Percentiles rank a stretch among this genome's conserved stretches.
Evolutionary conservation across 805 yeast species (phyloP).

Genomic region (Cyberlindnera saturnus): DNA sequence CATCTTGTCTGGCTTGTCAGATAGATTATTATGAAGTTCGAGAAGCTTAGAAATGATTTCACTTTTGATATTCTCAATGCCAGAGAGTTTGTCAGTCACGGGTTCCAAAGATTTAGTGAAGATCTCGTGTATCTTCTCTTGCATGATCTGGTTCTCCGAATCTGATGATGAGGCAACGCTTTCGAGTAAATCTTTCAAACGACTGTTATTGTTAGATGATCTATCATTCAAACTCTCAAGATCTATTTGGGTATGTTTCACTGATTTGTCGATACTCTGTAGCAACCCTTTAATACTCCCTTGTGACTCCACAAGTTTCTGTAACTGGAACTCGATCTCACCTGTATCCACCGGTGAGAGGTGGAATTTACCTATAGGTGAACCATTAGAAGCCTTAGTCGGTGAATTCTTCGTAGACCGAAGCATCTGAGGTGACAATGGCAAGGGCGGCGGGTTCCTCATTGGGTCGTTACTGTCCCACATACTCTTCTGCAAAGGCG

Average conservation of each 20-base stretch:
- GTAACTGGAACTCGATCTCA: constrained; percentile 23
- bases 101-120: not conserved
- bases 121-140: constrained; percentile 1
- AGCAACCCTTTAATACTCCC: constrained; percentile 26
- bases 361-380: constrained; percentile 21
- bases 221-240: constrained; percentile 22
- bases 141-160: not conserved
- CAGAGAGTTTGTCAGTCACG: not conserved
- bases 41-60: not conserved
- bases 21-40: not conserved
- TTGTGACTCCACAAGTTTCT: constrained; percentile 25
- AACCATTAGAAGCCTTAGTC: constrained; percentile 7
- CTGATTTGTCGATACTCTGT: constrained; percentile 19
- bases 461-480: constrained; percentile 37
- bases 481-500: constrained; percentile 18
- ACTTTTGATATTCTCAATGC: not conserved
- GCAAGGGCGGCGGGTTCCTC: constrained; percentile 36
- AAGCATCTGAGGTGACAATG: constrained; percentile 34
- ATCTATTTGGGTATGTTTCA: constrained; percentile 24
- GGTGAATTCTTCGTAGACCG: constrained; percentile 15
- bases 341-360: constrained; percentile 13
- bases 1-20: not conserved
- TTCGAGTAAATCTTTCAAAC: constrained; percentile 21
- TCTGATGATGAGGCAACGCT: constrained; percentile 10
- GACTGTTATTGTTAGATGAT: constrained; percentile 23